Conservation (phyloP, 805 yeast species). For the Pichia cabralensis region DNA sequence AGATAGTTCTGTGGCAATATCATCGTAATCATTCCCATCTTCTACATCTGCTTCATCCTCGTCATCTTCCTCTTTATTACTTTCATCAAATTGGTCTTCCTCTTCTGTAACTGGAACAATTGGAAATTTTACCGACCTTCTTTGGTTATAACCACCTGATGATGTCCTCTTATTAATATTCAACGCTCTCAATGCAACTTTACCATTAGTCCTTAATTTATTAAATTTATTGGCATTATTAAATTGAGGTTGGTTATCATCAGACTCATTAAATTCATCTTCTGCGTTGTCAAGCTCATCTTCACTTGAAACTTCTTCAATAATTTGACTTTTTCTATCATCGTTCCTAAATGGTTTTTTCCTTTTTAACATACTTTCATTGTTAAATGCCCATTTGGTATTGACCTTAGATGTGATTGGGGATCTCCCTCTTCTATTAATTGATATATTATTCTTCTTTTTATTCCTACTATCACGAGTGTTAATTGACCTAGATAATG, state of each 20-base stretch:
- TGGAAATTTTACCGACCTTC: conserved; percentile 6
- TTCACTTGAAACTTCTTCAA: conserved; percentile 10
- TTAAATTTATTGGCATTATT: too few relatives aligned
- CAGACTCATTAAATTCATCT: conserved; percentile 1
- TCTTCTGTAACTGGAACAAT: conserved; percentile 10
- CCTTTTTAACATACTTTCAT: conserved; percentile 6
- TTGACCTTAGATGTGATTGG: conserved; percentile 23
- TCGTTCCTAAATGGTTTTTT: conserved; percentile 34
- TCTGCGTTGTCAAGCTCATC: too few relatives aligned
- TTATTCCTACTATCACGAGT: conserved; percentile 16
- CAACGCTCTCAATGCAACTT: too few relatives aligned
- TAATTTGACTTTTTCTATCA: conserved; percentile 53
- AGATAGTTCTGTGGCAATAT: conserved; percentile 5
- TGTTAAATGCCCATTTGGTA: conserved; percentile 21
- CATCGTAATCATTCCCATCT: conserved; percentile 35
- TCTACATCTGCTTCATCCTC: conserved; percentile 10
- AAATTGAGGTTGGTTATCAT: too few relatives aligned
- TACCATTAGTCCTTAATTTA: too few relatives aligned
- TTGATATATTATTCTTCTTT: conserved; percentile 6
- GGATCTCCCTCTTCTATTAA: conserved; percentile 24
- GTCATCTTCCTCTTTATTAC: conserved; percentile 5
- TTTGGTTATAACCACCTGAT: too few relatives aligned
- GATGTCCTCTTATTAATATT: too few relatives aligned
- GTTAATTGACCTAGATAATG: conserved; percentile 20
- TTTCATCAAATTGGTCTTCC: too few relatives aligned